These are phyloP conservation scores for Cyclospora cayetanensis DNA, from an alignment of 169 alveolate genomes.

Conservation along the genomic window DNA sequence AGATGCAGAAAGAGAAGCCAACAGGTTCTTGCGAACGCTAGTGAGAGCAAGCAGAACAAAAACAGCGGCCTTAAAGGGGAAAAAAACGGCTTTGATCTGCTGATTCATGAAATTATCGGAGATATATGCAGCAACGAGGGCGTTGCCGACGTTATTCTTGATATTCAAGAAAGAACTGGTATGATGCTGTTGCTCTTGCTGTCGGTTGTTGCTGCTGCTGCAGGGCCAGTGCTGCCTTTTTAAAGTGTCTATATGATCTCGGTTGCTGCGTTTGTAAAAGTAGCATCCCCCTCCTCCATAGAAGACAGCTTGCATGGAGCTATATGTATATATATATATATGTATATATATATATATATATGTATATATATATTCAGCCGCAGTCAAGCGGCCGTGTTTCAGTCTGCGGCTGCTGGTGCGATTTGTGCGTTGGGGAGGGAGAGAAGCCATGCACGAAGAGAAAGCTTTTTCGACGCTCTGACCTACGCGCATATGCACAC, in stretches of 20 bases:
- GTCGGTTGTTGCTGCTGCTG: background rate
- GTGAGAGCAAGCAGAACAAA: background rate
- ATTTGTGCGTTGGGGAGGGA: no score
- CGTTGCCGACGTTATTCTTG: conserved; percentile 70
- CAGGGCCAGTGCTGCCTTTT: no score
- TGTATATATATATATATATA: background rate
- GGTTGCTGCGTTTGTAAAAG: no score
- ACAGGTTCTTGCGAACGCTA: background rate
- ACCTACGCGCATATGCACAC: background rate
- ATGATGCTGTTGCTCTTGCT: background rate
- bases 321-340: background rate
- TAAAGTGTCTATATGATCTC: no score
- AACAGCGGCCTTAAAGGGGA: background rate
- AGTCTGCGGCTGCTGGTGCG: no score
- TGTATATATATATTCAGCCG: background rate
- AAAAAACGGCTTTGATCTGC: background rate
- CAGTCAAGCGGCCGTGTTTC: background rate
- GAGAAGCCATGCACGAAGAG: no score
- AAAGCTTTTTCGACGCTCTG: no score
- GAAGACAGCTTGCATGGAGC: no score
- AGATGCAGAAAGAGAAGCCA: background rate
- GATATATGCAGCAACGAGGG: conserved; percentile 71
- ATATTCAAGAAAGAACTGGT: conserved; percentile 66
- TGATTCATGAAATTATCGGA: conserved; percentile 70
- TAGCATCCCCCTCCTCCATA: no score